A percentile compares a stretch with the other conserved stretches of the same genome.
Evolutionary conservation across 2,329 filamentous ascomycete genomes (phyloP).

Genomic region (Apiospora malaysiana): DNA sequence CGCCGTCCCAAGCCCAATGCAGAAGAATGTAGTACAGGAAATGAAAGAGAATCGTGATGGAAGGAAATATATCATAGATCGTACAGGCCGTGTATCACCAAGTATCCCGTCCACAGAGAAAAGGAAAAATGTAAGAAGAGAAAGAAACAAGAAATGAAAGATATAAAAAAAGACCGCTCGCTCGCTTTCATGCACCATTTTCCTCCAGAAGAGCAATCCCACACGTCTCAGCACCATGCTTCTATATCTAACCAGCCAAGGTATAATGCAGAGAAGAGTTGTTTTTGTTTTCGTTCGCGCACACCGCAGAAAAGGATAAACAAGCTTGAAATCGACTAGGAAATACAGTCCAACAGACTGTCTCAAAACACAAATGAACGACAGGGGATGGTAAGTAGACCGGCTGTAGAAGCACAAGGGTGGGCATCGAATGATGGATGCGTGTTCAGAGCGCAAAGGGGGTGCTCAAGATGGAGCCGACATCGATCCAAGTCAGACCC

Average conservation of each 20-base stretch:
- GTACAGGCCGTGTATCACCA: background rate
- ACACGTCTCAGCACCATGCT: background rate
- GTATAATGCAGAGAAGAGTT: background rate
- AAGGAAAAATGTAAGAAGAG: conserved; percentile 22
- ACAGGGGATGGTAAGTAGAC: background rate
- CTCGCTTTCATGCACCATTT: background rate
- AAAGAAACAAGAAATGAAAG: conserved; percentile 20
- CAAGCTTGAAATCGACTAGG: background rate
- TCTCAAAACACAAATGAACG: background rate
- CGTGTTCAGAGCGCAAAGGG: background rate
- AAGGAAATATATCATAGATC: conserved; percentile 8
- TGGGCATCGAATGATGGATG: background rate
- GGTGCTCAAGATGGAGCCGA: no score
- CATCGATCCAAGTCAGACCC: background rate
- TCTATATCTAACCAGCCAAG: conserved; percentile 4
- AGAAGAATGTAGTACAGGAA: background rate
- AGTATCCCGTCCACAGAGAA: background rate
- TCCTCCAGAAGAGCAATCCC: background rate
- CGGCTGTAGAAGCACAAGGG: background rate
- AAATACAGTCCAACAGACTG: background rate
- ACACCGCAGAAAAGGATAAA: background rate
- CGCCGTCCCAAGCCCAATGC: background rate
- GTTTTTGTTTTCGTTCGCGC: background rate
- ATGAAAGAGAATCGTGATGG: background rate
- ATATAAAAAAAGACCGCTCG: background rate